Evolutionary conservation across 441 rosid genomes (phyloP).

Genomic region (Syzygium malaccense): DNA sequence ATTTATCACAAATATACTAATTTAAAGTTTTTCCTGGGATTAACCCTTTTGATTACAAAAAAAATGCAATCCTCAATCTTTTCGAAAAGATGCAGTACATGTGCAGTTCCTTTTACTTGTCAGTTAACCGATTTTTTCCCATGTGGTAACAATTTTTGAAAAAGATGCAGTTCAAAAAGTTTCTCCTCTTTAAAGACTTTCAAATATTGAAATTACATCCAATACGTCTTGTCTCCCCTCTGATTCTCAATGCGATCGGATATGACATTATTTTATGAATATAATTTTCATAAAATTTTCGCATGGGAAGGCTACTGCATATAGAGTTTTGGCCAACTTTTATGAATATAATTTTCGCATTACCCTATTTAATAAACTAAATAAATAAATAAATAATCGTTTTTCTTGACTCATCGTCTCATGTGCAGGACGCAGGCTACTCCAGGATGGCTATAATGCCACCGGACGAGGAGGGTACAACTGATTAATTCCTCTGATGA

Average conservation of each 20-base stretch:
- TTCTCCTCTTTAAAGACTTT: background rate
- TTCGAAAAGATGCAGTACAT: background rate
- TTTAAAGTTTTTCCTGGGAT: accelerated
- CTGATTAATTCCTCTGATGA: background rate
- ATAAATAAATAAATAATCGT: background rate
- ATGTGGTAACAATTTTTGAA: background rate
- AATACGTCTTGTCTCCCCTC: background rate
- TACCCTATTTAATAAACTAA: background rate
- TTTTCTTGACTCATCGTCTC: background rate
- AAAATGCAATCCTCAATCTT: background rate
- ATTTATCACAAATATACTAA: no score
- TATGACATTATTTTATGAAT: background rate
- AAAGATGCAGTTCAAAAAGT: background rate
- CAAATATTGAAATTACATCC: background rate
- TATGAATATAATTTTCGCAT: background rate
- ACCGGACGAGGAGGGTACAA: background rate
- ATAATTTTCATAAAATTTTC: background rate
- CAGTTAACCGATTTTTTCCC: background rate
- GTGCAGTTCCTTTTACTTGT: background rate
- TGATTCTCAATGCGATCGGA: background rate
- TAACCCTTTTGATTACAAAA: no score
- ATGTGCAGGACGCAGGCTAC: background rate
- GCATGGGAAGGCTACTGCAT: background rate
- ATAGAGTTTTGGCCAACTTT: background rate
- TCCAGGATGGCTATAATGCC: background rate